Evolutionary conservation across 2,329 filamentous ascomycete genomes (phyloP).

Genomic region (Talaromyces verruculosus): DNA sequence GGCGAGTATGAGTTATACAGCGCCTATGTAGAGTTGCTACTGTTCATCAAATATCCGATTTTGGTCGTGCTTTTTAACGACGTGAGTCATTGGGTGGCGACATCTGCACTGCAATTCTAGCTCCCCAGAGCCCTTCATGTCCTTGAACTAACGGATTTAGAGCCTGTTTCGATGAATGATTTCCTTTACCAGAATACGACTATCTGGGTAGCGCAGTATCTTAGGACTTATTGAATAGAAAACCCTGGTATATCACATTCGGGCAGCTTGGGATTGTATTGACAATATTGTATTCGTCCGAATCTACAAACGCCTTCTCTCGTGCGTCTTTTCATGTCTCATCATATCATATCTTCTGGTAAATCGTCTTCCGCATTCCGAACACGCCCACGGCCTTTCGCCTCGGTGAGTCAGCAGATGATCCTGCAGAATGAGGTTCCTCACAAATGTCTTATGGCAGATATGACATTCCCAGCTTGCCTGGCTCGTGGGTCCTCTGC

Average conservation of each 20-base stretch:
- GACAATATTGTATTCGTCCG: background rate
- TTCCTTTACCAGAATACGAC: too few relatives aligned
- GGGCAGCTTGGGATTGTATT: background rate
- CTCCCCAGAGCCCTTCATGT: background rate
- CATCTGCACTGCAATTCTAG: background rate
- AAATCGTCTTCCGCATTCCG: background rate
- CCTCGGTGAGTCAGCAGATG: background rate
- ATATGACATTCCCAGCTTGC: background rate
- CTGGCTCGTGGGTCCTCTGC: background rate
- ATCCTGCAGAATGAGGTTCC: conserved; percentile 3
- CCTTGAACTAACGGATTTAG: background rate
- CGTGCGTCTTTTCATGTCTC: conserved; percentile 7
- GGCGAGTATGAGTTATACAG: too few relatives aligned
- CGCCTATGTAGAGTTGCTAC: too few relatives aligned
- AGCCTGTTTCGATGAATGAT: too few relatives aligned
- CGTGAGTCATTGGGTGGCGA: background rate
- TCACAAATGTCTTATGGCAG: background rate
- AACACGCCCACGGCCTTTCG: conserved; percentile 1
- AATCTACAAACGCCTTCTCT: background rate
- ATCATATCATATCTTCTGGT: background rate
- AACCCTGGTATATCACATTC: too few relatives aligned
- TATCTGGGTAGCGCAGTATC: too few relatives aligned
- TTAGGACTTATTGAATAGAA: too few relatives aligned
- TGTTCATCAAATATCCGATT: too few relatives aligned
- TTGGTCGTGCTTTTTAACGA: too few relatives aligned